Evolutionary conservation across 1,284 basidiomycete species (phyloP), one percentile per base, ranked within the genome.

Genomic region (Ustilago trichophora): DNA sequence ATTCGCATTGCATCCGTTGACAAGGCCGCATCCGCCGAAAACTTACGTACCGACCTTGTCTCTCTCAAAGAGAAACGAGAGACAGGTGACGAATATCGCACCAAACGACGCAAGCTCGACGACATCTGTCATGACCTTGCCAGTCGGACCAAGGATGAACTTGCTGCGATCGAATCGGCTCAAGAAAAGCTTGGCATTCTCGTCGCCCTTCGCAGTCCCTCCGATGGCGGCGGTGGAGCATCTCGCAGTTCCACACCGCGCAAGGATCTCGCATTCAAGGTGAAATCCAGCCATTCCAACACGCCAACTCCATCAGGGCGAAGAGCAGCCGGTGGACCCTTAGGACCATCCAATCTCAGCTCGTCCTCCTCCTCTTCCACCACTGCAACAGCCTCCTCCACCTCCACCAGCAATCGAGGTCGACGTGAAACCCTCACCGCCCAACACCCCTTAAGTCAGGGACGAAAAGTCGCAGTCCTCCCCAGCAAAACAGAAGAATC

Each of bases 171-270:
- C 22, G 69, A 72, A 7, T 57, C 58, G 16, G 74, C 74, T 12
- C 50, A 76, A 11, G 77, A 79, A 26, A 76, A 75, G 46, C 47
- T 79, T 0, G 66, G 69, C 25, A 73, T 77, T 16, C 47, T 79
- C 0, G 57, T 58, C 4, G 76, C 77, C 9, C 54, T 79, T 1
- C 53, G 72, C 12, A 66, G 67, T 24, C 56, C 73, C 8, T 46
- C 70, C 2, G 54, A 64, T 13, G 65, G 46, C 6, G 40, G 48
- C 13, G n/a, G n/a, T n/a, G n/a, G n/a, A n/a, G 46, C 40, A 4
- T 56, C 57, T 3, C 31, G 62, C 15, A 51, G 43, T 37, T 54
- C 51, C n/a, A 67, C 64, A n/a, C 64, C 64, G 11, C 48, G 64
- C 18, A 67, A 67, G 34, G 64, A 67, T 12, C 36, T 67, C 4